Base-by-base conservation (phyloP, 495 filamentous ascomycete genomes). In the Usnea hakonensis region DNA sequence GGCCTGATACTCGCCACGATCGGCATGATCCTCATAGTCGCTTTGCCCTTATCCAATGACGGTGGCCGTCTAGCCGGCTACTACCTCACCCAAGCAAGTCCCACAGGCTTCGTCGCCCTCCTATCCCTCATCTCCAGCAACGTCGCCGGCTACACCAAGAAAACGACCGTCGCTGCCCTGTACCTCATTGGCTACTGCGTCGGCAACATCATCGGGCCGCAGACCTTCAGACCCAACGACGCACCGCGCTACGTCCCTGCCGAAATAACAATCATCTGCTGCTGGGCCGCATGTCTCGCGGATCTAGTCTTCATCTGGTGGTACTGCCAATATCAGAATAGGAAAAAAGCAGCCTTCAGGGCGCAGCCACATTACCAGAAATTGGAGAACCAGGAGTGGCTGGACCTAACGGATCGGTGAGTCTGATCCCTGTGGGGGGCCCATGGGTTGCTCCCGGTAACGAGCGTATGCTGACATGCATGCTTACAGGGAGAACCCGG, bases 71-170 rank as follows among this genome's bases (percentile, higher is more conserved):
- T 88, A 33, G 81, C 79, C 6, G 85, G 84, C 2, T 87, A 85
- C 68, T 88, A 88, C 67, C 72, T 88, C 43, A 86, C 83, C 0
- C 78, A 83, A 70, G 77, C 83, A 10, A 76, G 72, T 56, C 77
- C 86, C 3, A 85, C 82, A 19, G 75, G 77, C n/a, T 84, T 84
- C 67, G 81, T 83, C 0, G 77, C 78, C 48, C 72, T 74, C 0
- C 70, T 83, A 2, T 80, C 83, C 1, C 75, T 88, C 58, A 83
- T 87, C 50, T 79, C 79, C 0, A 83, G 79, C 26, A 89, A 90
- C 64, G 81, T 89, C 9, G 84, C 86, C 0, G 86, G 87, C 21
- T 89, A 87, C 69, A 89, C 87, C 13, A 89, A 89, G 75, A 89
- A 89, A 72, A 89, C 86, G 0, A 89, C 86, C 0, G 82, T 88